Percentiles rank a stretch among this genome's conserved stretches.
Evolutionary conservation across 305 asterid species (phyloP).

Genomic region (Ilex paraguariensis): DNA sequence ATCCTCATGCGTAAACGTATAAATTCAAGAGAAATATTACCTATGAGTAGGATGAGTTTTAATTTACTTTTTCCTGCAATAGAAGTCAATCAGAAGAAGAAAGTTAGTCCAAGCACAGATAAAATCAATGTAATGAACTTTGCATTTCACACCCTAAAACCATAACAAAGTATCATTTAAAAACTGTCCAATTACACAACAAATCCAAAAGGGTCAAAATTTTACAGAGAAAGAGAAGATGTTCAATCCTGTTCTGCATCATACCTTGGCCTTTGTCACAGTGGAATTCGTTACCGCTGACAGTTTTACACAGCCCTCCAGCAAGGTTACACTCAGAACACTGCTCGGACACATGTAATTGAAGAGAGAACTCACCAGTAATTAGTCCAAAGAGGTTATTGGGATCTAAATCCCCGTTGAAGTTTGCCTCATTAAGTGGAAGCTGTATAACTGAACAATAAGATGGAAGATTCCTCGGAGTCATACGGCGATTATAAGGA

Average conservation of each 20-base stretch:
- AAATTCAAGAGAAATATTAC: slow-evolving; percentile 11
- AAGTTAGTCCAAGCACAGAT: too few species aligned
- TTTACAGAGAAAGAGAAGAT: too few species aligned
- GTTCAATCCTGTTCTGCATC: not conserved
- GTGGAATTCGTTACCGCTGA: not conserved
- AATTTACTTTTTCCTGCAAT: slow-evolving; percentile 1
- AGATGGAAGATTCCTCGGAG: not conserved
- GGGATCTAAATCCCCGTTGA: too few species aligned
- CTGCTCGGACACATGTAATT: not conserved
- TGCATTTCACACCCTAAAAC: too few species aligned
- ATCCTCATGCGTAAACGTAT: too few species aligned
- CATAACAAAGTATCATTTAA: too few species aligned
- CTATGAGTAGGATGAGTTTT: not conserved
- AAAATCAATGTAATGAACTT: too few species aligned
- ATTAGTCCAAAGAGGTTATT: fast-evolving
- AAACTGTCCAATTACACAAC: too few species aligned
- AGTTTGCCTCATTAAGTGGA: too few species aligned
- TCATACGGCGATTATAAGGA: too few species aligned
- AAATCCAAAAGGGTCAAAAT: too few species aligned
- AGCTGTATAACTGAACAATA: not conserved
- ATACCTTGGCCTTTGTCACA: not conserved
- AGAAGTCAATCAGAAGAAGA: not conserved
- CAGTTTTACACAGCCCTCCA: not conserved
- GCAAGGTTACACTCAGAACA: too few species aligned
- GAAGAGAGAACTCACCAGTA: not conserved